These are phyloP conservation scores for Rubroboletus pulcherrimus DNA, from an alignment of 768 basidiomycete species.

Conservation along the genomic window DNA sequence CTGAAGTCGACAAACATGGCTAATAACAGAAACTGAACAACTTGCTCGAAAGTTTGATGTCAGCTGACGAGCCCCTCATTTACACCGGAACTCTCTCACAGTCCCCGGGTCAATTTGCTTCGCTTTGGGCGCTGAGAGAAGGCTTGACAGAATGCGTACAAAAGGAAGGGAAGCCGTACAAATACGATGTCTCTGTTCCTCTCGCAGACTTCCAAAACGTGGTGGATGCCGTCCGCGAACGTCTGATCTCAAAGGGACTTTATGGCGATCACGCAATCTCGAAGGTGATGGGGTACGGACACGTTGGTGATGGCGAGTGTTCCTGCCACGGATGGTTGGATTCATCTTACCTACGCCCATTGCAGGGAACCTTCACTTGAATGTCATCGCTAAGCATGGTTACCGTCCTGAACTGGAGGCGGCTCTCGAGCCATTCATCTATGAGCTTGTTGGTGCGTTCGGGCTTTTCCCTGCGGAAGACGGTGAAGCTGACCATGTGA, in stretches of 20 bases:
- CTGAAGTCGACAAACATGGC: slow-evolving; percentile 4
- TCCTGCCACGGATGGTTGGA: neutral
- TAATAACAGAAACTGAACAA: slow-evolving; percentile 73
- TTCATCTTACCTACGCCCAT: neutral
- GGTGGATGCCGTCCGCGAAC: slow-evolving; percentile 75
- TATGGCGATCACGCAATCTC: slow-evolving; percentile 72
- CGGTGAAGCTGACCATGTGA: neutral
- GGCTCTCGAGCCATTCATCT: slow-evolving; percentile 92
- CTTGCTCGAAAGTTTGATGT: slow-evolving; percentile 75
- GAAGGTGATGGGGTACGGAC: slow-evolving; percentile 89
- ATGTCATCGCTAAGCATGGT: slow-evolving; percentile 69
- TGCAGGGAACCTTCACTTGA: slow-evolving; percentile 89
- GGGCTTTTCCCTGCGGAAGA: neutral
- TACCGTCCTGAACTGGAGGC: slow-evolving; percentile 82
- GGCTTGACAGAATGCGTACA: slow-evolving; percentile 88
- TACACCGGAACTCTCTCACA: slow-evolving; percentile 91
- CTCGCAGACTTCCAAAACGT: slow-evolving; percentile 81
- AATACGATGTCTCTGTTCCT: slow-evolving; percentile 94
- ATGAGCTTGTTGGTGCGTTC: slow-evolving; percentile 78
- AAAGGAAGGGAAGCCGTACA: slow-evolving; percentile 94
- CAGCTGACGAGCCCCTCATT: slow-evolving; percentile 70
- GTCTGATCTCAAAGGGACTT: slow-evolving; percentile 64
- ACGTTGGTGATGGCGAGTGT: slow-evolving; percentile 88
- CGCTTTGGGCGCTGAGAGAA: slow-evolving; percentile 90
- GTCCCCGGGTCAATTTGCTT: slow-evolving; percentile 82